A percentile compares a stretch with the other conserved stretches of the same genome.
Evolutionary conservation across 2,329 filamentous ascomycete genomes (phyloP).

Genomic region (Diaporthe vexans): DNA sequence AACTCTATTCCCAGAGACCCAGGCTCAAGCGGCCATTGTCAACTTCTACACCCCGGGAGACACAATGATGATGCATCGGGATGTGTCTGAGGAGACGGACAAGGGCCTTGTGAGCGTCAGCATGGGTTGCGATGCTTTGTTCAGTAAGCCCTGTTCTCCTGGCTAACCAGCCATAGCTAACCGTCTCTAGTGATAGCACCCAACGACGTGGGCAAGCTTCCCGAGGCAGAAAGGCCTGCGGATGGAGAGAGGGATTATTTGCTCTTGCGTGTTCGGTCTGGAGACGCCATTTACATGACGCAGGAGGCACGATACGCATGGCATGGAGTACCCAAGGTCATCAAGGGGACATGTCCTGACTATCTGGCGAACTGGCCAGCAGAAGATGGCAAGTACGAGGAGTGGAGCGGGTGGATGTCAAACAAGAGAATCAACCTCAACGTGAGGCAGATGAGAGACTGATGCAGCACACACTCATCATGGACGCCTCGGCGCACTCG

Average conservation of each 20-base stretch:
- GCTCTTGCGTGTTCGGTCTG: conserved; percentile 80
- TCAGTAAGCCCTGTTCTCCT: conserved; percentile 55
- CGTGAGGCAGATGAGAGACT: conserved; percentile 86
- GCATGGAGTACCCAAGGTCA: conserved; percentile 93
- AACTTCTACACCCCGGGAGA: conserved; percentile 94
- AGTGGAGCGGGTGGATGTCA: conserved; percentile 90
- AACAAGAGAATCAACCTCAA: conserved; percentile 93
- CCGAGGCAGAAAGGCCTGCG: conserved; percentile 46
- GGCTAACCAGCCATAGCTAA: neutral
- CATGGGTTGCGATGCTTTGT: conserved; percentile 90
- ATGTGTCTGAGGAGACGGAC: conserved; percentile 89
- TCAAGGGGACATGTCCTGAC: conserved; percentile 82
- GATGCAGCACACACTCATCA: neutral
- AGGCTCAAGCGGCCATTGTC: conserved; percentile 90
- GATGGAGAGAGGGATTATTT: conserved; percentile 62
- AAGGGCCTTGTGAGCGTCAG: conserved; percentile 87
- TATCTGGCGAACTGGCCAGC: conserved; percentile 83
- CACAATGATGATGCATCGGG: conserved; percentile 91
- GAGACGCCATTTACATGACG: conserved; percentile 93
- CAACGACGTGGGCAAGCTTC: conserved; percentile 56
- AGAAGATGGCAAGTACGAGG: conserved; percentile 65
- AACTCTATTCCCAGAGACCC: conserved; percentile 80
- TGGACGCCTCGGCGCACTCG: too few relatives aligned
- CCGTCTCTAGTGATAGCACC: conserved; percentile 61
- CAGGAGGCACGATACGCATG: conserved; percentile 87